Evolutionary conservation across 441 rosid genomes (phyloP), one percentile per base, ranked within the genome.

Genomic region (Hura crepitans): DNA sequence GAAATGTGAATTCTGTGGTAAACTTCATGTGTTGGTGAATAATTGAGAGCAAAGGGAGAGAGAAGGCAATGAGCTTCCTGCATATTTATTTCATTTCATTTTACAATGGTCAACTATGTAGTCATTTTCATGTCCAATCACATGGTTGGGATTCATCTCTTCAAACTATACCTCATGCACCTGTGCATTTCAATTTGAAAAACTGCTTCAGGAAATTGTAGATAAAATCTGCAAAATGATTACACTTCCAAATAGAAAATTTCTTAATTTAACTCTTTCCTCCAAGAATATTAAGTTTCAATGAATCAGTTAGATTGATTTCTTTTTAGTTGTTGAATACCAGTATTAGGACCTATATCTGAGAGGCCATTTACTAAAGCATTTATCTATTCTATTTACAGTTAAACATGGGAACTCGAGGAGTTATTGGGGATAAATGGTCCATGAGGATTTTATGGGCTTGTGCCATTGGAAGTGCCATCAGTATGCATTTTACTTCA

Each of bases 401-500:
- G 88, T 62, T 27, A 68, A 72, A 50, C 65, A 86, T 87, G 91
- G 90, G 85, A 54, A 72, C 77, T 76, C 69, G 92, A 74, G 90
- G 97, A 74, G 81, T 85, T n/a, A 82, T 93, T 53, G 81, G 80
- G 23, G 98, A 89, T 79, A 91, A 86, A 76, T 93, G 95, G 97
- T 88, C 96, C 51, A 86, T 82, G 91, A 86, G 95, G 84, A 66
- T 91, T 78, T 91, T 94, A 46, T 94, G 96, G 98, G 73, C 72
- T 6, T 91, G 96, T 72, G 96, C 92, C 22, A 55, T 91, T 60
- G 97, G 98, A 78, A 93, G 91, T 82, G 98, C 89, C 47, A 62
- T 86, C 11, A 68, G 98, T 91, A 79, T 72, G 82, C 33, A 23
- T 53, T 50, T 23, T 37, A 5, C 2, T 23, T 30, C 63, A 59